Conservation (phyloP, 2,329 filamentous ascomycete genomes). For the Cercospora canescens region DNA sequence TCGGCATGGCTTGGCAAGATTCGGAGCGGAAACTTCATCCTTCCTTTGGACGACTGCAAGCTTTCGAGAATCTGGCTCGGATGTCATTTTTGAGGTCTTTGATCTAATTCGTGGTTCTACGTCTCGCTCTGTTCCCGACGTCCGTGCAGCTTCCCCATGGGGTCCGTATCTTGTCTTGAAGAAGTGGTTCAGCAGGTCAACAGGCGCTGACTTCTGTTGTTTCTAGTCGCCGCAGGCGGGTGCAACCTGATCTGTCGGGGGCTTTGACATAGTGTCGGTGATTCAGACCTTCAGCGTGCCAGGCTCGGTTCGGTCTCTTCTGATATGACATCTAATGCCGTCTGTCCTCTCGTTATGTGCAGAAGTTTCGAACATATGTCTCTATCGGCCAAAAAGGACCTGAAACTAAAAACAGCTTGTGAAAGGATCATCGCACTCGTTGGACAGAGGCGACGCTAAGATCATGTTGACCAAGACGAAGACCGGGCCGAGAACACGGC, state of each 20-base stretch:
- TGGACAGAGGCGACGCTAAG: too few species aligned
- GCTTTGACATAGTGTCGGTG: background rate
- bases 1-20: background rate
- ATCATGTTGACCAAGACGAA: background rate
- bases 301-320: too few species aligned
- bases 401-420: too few species aligned
- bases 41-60: background rate
- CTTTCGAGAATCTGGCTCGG: too few species aligned
- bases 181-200: too few species aligned
- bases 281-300: too few species aligned
- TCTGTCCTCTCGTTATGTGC: background rate
- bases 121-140: background rate
- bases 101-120: too few species aligned
- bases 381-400: too few species aligned
- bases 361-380: background rate
- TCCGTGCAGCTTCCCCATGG: background rate
- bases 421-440: too few species aligned
- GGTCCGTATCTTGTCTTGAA: too few species aligned
- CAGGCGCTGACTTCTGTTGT: background rate
- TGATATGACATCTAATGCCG: too few species aligned
- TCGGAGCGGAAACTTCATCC: background rate
- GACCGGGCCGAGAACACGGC: background rate
- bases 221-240: background rate
- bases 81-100: too few species aligned
- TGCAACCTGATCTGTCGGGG: background rate